Evolutionary conservation across 441 rosid genomes (phyloP).

Genomic region (Manihot esculenta): DNA sequence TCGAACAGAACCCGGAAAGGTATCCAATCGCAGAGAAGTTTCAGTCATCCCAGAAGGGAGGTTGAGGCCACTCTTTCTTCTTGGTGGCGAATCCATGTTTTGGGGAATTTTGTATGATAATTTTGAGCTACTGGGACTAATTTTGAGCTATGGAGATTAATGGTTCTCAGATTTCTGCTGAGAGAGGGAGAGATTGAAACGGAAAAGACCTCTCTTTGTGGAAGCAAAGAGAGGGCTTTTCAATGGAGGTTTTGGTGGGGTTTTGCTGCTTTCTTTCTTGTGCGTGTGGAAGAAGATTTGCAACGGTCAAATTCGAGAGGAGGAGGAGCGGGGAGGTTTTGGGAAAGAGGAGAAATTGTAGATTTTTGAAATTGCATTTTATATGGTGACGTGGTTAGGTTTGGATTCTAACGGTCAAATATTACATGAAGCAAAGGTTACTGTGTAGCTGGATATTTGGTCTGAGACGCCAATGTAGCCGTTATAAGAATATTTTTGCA

Average conservation of each 20-base stretch:
- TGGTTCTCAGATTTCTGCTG: neutral
- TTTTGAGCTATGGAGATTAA: no score
- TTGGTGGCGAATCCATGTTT: slow-evolving; percentile 66
- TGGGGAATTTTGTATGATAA: neutral
- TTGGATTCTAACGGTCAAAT: slow-evolving; percentile 20
- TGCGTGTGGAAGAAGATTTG: slow-evolving; percentile 29
- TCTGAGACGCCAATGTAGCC: neutral
- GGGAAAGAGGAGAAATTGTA: neutral
- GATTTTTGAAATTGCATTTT: neutral
- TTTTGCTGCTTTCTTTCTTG: neutral
- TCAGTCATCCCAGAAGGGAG: slow-evolving; percentile 93
- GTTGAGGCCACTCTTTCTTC: slow-evolving; percentile 71
- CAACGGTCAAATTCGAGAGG: slow-evolving; percentile 55
- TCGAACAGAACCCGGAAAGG: slow-evolving; percentile 49
- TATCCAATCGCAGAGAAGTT: slow-evolving; percentile 64
- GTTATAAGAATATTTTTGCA: neutral
- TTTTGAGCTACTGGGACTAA: neutral
- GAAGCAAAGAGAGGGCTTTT: slow-evolving; percentile 30
- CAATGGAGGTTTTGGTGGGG: neutral
- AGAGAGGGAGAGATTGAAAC: neutral
- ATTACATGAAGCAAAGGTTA: neutral
- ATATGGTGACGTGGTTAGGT: neutral
- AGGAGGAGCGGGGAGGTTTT: slow-evolving; percentile 11
- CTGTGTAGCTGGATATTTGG: neutral
- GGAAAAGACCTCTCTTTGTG: slow-evolving; percentile 36